These are phyloP conservation scores for Vaccinium vitisidaea DNA, from an alignment of 148 eudicot species.

Conservation along the genomic window DNA sequence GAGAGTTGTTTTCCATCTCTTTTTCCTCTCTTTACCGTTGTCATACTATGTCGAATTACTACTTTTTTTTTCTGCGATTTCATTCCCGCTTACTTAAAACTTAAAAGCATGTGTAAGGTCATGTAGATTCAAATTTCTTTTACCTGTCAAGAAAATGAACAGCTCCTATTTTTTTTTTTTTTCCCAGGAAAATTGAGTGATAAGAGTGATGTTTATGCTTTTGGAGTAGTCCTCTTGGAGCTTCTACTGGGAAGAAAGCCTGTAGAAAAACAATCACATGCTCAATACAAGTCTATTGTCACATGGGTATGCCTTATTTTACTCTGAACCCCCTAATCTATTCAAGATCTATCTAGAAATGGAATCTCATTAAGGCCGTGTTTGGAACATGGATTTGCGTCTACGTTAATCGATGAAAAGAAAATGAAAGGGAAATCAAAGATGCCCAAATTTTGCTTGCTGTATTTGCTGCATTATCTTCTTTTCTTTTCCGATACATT, in stretches of 20 bases:
- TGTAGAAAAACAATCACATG: slow-evolving; percentile 67
- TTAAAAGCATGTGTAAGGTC: not conserved
- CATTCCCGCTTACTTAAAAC: not conserved
- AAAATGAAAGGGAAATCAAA: not conserved
- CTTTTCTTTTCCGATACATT: not conserved
- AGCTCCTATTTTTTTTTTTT: not conserved
- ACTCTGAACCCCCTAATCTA: not conserved
- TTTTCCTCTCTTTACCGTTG: not conserved
- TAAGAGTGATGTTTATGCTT: slow-evolving; percentile 94
- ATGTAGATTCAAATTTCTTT: not conserved
- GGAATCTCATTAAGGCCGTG: not conserved
- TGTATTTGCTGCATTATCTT: not conserved
- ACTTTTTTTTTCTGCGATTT: too few relatives aligned
- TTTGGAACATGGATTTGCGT: not conserved
- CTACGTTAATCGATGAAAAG: not conserved
- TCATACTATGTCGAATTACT: not conserved
- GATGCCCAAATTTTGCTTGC: not conserved
- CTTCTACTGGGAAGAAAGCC: slow-evolving; percentile 87
- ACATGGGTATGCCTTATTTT: slow-evolving; percentile 62
- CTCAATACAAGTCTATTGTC: slow-evolving; percentile 84
- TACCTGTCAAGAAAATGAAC: not conserved
- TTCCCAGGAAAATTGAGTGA: slow-evolving; percentile 89
- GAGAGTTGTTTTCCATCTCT: not conserved
- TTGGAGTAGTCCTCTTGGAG: slow-evolving; percentile 89
- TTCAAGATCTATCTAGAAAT: not conserved